A percentile compares a stretch with the other conserved stretches of the same genome.
phyloP scores from a whole-genome alignment of 768 basidiomycete species.

The Leccinellum albellum region DNA sequence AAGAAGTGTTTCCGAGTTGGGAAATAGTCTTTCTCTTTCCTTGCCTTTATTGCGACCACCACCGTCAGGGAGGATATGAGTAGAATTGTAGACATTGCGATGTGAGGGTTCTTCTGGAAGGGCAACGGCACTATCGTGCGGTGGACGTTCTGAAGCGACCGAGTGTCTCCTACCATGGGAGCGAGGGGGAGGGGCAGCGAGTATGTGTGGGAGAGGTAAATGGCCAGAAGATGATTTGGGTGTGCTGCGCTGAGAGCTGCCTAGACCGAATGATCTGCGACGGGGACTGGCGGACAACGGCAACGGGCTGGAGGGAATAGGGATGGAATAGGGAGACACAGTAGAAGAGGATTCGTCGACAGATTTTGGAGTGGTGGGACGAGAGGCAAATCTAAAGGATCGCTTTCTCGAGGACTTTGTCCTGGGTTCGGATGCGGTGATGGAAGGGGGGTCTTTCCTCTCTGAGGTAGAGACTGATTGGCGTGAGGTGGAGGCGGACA shows the following conservation, averaged over 20 bases:
- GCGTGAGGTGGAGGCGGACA: constrained; percentile 16
- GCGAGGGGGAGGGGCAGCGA: constrained; percentile 9
- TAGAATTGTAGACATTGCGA: constrained; percentile 8
- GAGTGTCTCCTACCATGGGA: constrained; percentile 28
- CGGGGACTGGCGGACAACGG: constrained; percentile 34
- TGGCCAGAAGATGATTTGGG: constrained; percentile 29
- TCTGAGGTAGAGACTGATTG: constrained; percentile 16
- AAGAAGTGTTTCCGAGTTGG: constrained; percentile 3
- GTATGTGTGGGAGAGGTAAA: constrained; percentile 24
- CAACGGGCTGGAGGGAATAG: constrained; percentile 27
- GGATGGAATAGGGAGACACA: constrained; percentile 23
- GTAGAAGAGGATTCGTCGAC: constrained; percentile 15
- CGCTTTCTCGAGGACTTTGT: constrained; percentile 24
- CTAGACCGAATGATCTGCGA: constrained; percentile 31
- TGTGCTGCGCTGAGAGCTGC: constrained; percentile 23
- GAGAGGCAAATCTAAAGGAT: constrained; percentile 31
- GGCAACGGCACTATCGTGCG: constrained; percentile 33
- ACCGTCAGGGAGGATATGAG: constrained; percentile 10
- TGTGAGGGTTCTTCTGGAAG: constrained; percentile 26
- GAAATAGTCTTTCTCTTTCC: constrained; percentile 14
- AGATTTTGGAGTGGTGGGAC: constrained; percentile 29
- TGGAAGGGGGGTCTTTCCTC: constrained; percentile 25
- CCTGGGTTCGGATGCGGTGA: constrained; percentile 15
- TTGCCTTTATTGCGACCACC: constrained; percentile 26
- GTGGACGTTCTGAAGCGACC: constrained; percentile 27